Conservation (phyloP, 805 yeast genomes). For the Pichia exigua region DNA sequence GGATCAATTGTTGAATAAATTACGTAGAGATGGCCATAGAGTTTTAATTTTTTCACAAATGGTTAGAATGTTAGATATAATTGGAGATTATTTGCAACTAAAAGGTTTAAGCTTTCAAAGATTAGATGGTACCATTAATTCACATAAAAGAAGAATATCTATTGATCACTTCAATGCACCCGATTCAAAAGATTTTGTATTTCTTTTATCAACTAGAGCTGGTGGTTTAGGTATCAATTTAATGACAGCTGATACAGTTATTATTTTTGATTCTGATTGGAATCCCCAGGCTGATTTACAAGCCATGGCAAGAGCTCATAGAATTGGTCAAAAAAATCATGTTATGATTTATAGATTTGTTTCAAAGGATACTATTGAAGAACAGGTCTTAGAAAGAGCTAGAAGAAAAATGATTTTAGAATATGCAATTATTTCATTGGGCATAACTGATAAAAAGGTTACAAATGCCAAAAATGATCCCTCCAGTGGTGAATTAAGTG, state of each 20-base stretch:
- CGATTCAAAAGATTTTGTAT: conserved; percentile 85
- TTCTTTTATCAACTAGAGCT: conserved; percentile 88
- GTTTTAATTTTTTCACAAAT: conserved; percentile 93
- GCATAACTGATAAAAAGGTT: conserved; percentile 71
- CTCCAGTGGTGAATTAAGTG: conserved; percentile 74
- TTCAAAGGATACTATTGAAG: conserved; percentile 97
- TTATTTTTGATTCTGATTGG: conserved; percentile 98
- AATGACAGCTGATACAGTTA: conserved; percentile 99
- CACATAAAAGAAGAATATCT: conserved; percentile 86
- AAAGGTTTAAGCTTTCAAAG: conserved; percentile 87
- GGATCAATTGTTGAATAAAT: conserved; percentile 78
- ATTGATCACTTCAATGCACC: conserved; percentile 96
- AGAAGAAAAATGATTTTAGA: conserved; percentile 97
- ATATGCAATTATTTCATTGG: conserved; percentile 93
- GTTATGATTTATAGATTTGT: conserved; percentile 96
- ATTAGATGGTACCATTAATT: conserved; percentile 93
- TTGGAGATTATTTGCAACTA: conserved; percentile 86
- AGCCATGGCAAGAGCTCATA: conserved; percentile 99
- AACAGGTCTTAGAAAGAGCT: conserved; percentile 93
- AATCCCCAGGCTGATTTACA: conserved; percentile 98
- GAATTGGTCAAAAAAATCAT: conserved; percentile 98
- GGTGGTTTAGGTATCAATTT: conserved; percentile 98
- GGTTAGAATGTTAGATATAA: conserved; percentile 92
- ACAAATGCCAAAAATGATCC: conserved; percentile 64
- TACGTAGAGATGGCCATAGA: conserved; percentile 90